Percentiles rank a stretch among this genome's conserved stretches.
These are phyloP conservation scores for Brassica cretica DNA, from an alignment of 345 rosid genomes.

Conservation along the genomic window DNA sequence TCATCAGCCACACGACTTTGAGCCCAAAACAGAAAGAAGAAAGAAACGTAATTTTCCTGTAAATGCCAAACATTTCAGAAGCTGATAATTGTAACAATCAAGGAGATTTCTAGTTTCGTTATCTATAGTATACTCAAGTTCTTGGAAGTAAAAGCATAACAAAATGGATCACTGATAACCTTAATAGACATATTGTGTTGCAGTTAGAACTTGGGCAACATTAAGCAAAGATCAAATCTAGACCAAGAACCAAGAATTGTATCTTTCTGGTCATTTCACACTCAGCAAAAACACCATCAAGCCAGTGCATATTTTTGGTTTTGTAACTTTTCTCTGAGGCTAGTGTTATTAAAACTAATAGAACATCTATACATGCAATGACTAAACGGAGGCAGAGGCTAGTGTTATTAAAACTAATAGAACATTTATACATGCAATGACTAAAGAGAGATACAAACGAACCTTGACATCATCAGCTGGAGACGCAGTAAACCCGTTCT, in stretches of 20 bases:
- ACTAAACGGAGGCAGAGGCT: constrained; percentile 5
- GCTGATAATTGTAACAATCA: not conserved
- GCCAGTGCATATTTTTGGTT: not conserved
- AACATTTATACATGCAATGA: not conserved
- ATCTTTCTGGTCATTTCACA: not conserved
- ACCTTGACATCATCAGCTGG: constrained; percentile 66
- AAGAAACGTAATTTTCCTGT: not conserved
- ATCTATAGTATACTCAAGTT: not conserved
- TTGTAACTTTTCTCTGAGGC: constrained; percentile 11
- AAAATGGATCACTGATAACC: not conserved
- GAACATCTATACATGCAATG: not conserved
- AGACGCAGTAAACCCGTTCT: constrained; percentile 51
- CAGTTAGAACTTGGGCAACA: not conserved
- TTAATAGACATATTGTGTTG: constrained; percentile 8
- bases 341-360: not conserved
- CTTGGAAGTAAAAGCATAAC: not conserved
- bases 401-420: not conserved
- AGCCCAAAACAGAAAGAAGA: constrained; percentile 1
- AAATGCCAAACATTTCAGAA: constrained; percentile 13
- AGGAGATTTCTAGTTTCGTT: not conserved
- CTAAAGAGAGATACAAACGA: constrained; percentile 23
- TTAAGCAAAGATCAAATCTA: constrained; percentile 16
- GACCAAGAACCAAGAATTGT: constrained; percentile 10
- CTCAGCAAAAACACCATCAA: constrained; percentile 7
- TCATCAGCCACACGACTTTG: not conserved